These are phyloP conservation scores for Fraxinus dipetala DNA, from an alignment of 305 asterid genomes.

Conservation along the genomic window DNA sequence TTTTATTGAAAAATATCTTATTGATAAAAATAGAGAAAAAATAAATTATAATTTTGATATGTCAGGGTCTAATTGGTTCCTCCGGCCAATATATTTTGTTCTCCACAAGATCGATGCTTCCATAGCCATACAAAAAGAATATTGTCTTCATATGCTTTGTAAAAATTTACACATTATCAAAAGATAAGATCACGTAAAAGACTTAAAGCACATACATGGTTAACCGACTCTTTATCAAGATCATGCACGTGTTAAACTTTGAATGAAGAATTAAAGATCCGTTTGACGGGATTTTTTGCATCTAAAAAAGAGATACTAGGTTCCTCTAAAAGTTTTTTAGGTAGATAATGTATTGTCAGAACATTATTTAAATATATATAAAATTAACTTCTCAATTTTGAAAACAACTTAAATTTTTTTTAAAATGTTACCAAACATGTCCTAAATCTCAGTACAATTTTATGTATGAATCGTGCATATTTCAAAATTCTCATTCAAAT, in stretches of 20 bases:
- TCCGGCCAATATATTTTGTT: not conserved
- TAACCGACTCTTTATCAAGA: not conserved
- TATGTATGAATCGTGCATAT: not conserved
- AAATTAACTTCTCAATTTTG: not conserved
- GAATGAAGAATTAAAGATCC: not conserved
- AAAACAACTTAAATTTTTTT: too few relatives aligned
- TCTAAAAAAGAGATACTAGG: not conserved
- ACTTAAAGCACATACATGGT: not conserved
- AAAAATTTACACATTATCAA: not conserved
- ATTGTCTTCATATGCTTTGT: not conserved
- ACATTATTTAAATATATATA: too few relatives aligned
- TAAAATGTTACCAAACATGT: not conserved
- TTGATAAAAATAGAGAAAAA: too few relatives aligned
- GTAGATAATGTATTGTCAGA: not conserved
- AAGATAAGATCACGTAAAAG: not conserved
- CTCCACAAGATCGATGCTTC: not conserved
- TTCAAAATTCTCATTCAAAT: slow-evolving; percentile 32
- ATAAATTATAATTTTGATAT: too few relatives aligned
- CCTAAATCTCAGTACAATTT: not conserved
- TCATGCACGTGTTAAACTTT: not conserved
- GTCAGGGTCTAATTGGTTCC: not conserved
- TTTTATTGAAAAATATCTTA: too few relatives aligned
- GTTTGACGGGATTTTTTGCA: not conserved
- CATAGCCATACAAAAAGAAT: not conserved
- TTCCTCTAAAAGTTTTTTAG: too few relatives aligned